Evolutionary conservation across 352 stramenopile species (phyloP).

Genomic region (Pythium aphanidermatum): DNA sequence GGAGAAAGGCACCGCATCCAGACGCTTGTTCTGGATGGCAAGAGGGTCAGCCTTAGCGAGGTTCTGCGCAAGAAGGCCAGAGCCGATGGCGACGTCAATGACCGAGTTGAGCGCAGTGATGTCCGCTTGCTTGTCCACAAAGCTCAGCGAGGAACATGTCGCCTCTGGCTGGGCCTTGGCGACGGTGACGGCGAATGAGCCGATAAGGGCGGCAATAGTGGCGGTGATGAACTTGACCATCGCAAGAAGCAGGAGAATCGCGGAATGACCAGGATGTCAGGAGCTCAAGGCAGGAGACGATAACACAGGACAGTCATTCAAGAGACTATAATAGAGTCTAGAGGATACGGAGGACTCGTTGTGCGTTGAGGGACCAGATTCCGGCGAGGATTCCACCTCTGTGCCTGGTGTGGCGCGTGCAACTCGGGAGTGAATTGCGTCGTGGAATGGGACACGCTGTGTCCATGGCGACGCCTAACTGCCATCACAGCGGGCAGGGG

Average conservation of each 20-base stretch:
- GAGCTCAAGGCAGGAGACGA: not conserved
- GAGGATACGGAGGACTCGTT: no score
- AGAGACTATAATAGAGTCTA: no score
- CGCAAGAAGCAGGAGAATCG: constrained; percentile 1
- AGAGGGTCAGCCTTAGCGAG: constrained; percentile 29
- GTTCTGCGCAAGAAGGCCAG: constrained; percentile 21
- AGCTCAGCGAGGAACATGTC: constrained; percentile 37
- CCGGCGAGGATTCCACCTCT: no score
- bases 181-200: constrained; percentile 7
- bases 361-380: no score
- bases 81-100: constrained; percentile 25
- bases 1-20: constrained; percentile 38
- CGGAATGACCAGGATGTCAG: not conserved
- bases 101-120: constrained; percentile 43
- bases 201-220: constrained; percentile 17
- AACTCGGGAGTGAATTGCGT: no score
- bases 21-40: constrained; percentile 27
- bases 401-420: no score
- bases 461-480: no score
- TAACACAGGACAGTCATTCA: not conserved
- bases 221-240: constrained; percentile 38
- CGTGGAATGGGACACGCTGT: no score
- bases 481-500: no score
- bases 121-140: constrained; percentile 32
- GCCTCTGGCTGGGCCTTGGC: constrained; percentile 17